A percentile compares a stretch with the other conserved stretches of the same genome.
These are phyloP conservation scores for Pythium pyrilobum DNA, from an alignment of 352 stramenopile genomes.

Conservation along the genomic window DNA sequence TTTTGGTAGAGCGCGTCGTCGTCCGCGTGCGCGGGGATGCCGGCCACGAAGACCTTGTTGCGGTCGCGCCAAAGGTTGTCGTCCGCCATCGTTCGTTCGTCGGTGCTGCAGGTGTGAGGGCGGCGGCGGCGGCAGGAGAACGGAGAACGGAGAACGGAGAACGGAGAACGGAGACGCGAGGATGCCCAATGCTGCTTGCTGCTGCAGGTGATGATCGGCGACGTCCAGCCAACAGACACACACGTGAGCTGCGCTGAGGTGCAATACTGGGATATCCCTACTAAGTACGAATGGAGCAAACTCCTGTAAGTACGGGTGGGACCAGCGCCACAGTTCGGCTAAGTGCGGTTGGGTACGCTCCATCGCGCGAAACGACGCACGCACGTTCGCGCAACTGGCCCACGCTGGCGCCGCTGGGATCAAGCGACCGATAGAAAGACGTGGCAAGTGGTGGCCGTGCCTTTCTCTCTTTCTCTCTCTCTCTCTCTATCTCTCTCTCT, in stretches of 20 bases:
- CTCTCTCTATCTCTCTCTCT: too few relatives aligned
- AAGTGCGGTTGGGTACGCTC: too few relatives aligned
- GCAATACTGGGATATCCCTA: neutral
- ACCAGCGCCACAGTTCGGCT: too few relatives aligned
- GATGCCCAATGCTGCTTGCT: too few relatives aligned
- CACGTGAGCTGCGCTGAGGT: neutral
- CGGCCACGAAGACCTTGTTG: constrained; percentile 86
- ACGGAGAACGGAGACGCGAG: too few relatives aligned
- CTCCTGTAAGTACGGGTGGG: neutral
- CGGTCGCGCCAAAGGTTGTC: constrained; percentile 77
- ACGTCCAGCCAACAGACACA: constrained; percentile 5
- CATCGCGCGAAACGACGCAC: neutral
- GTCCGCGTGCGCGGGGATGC: constrained; percentile 53
- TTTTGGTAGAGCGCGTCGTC: constrained; percentile 67
- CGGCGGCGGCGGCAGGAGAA: too few relatives aligned
- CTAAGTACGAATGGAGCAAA: constrained; percentile 16
- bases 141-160: neutral
- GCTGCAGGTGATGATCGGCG: constrained; percentile 4
- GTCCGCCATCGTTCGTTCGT: constrained; percentile 33
- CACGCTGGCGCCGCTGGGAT: too few relatives aligned
- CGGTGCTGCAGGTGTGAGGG: neutral
- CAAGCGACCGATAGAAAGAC: too few relatives aligned
- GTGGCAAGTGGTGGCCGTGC: too few relatives aligned
- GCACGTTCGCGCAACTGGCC: too few relatives aligned
- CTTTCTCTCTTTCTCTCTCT: too few relatives aligned